Percentiles rank a stretch among this genome's conserved stretches.
phyloP scores from a whole-genome alignment of 2,329 filamentous ascomycete genomes.

The Fusarium sulawesiense region DNA sequence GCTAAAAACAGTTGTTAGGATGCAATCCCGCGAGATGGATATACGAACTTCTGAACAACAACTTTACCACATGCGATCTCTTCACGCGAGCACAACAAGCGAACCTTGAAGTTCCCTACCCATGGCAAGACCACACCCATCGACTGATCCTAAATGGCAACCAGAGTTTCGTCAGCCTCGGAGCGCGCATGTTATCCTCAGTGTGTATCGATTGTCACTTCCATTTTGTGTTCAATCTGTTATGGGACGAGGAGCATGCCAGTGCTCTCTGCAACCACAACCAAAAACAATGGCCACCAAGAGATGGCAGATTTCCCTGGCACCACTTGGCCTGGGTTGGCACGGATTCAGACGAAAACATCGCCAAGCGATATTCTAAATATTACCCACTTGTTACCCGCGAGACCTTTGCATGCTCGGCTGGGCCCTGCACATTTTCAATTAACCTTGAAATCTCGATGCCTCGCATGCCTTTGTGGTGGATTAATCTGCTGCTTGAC shows the following conservation, averaged over 20 bases:
- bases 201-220: conserved; percentile 57
- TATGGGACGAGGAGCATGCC: conserved; percentile 48
- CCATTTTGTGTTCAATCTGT: conserved; percentile 56
- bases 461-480: conserved; percentile 59
- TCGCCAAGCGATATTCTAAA: conserved; percentile 46
- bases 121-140: conserved; percentile 51
- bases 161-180: conserved; percentile 49
- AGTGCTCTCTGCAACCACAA: conserved; percentile 48
- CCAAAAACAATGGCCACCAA: conserved; percentile 51
- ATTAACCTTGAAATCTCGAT: conserved; percentile 61
- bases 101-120: conserved; percentile 47
- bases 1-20: conserved; percentile 44
- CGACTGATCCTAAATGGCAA: conserved; percentile 55
- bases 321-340: conserved; percentile 54
- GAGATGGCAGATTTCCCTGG: conserved; percentile 53
- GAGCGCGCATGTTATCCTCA: conserved; percentile 49
- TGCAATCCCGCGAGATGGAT: conserved; percentile 57
- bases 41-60: conserved; percentile 54
- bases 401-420: conserved; percentile 57
- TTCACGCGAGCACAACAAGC: conserved; percentile 50
- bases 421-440: conserved; percentile 55
- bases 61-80: conserved; percentile 52
- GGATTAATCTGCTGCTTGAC: conserved; percentile 60
- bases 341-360: conserved; percentile 45
- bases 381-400: conserved; percentile 54